A percentile compares a stretch with the other conserved stretches of the same genome.
Conservation (phyloP, 768 basidiomycete species). For the Xerocomellus amylosporus region DNA sequence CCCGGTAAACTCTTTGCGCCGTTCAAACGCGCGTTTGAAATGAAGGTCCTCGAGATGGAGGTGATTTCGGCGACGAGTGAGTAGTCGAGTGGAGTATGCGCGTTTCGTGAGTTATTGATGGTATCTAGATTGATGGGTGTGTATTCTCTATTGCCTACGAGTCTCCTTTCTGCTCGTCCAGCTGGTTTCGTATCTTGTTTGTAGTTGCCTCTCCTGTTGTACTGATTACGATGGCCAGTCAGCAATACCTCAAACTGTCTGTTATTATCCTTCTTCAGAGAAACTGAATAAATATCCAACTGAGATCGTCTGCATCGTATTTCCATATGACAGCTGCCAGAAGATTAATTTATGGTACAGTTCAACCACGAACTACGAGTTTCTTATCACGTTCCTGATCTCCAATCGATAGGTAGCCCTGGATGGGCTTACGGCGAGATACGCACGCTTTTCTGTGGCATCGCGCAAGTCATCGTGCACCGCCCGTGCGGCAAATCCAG, state of each 20-base stretch:
- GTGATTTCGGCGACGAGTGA: constrained; percentile 30
- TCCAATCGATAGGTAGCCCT: constrained; percentile 47
- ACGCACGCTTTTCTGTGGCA: constrained; percentile 53
- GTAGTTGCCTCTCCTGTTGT: neutral
- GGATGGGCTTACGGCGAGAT: constrained; percentile 79
- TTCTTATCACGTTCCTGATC: neutral
- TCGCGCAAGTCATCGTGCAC: constrained; percentile 71
- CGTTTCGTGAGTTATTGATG: neutral
- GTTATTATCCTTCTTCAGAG: neutral
- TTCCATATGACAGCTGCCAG: neutral
- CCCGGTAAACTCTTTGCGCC: constrained; percentile 35
- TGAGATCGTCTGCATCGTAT: neutral
- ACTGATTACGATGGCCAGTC: neutral
- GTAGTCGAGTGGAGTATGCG: constrained; percentile 3
- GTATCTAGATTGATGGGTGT: neutral
- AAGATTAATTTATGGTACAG: constrained; percentile 28
- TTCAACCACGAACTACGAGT: neutral
- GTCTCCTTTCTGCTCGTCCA: neutral
- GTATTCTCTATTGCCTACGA: neutral
- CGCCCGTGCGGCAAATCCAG: neutral
- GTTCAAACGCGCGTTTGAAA: constrained; percentile 42
- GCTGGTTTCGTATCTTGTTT: neutral
- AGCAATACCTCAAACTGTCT: neutral
- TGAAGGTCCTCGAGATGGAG: constrained; percentile 38
- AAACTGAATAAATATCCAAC: neutral